These are phyloP conservation scores for Ulmus americana DNA, from an alignment of 331 rosid species.

Conservation along the genomic window DNA sequence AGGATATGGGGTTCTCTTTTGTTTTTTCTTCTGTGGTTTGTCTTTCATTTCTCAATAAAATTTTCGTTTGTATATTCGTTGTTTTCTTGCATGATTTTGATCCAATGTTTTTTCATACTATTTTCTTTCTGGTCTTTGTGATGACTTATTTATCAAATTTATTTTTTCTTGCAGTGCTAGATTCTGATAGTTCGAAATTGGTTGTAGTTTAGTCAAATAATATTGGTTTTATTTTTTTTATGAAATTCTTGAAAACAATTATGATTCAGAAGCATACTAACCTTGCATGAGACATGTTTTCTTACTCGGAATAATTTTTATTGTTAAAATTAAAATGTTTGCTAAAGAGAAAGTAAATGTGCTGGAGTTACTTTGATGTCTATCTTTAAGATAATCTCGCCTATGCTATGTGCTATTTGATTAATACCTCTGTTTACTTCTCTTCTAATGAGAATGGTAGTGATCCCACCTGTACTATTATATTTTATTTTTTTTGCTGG, in stretches of 20 bases:
- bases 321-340: background rate
- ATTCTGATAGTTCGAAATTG: background rate
- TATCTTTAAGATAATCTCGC: background rate
- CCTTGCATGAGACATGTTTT: background rate
- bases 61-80: no score
- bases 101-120: no score
- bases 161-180: background rate
- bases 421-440: background rate
- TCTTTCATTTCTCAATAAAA: no score
- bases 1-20: no score
- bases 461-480: slow-evolving; percentile 5
- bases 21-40: no score
- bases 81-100: no score
- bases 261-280: background rate
- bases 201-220: background rate
- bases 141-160: background rate
- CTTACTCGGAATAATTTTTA: background rate
- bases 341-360: background rate
- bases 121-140: no score
- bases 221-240: background rate
- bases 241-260: background rate
- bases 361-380: background rate
- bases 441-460: background rate
- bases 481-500: background rate
- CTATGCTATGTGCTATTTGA: background rate